Evolutionary conservation across 164 flowering plant species (phyloP), one percentile per base, ranked within the genome.

Genomic region (Litsea cubeba): DNA sequence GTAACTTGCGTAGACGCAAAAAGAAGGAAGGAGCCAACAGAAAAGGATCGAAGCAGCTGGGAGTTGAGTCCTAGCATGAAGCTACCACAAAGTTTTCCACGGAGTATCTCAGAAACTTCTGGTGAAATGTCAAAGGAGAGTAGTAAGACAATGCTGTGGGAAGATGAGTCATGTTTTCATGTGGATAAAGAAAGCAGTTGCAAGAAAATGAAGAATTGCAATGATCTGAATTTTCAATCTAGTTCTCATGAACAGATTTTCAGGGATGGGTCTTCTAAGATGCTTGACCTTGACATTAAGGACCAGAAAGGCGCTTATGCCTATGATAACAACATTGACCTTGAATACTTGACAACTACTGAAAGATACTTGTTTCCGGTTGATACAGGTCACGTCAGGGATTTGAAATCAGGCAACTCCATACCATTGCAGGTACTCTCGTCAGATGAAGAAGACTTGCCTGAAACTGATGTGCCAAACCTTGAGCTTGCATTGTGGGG

Each of bases 401-500:
- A 83, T 20, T 30, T 58, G 18, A 50, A 18, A 23, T 30, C 62
- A 51, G 68, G 74, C 46, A 77, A 70, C 20, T 65, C 81, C 15
- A 74, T 58, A 11, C 80, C 85, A 18, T 79, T 79, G 82, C 80
- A 81, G 58, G 74, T 76, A 50, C 26, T 75, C 68, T 76, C 81
- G 23, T 68, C 83, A 40, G 83, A 77, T 3, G 81, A 79, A 28
- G 87, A 85, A 20, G 85, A 79, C 64, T 67, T 65, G 60, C 65
- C 79, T n/a, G 83, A 70, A 69, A 79, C 75, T 65, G 82, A 65
- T 40, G 20, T 80, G 25, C 97, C 93, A n/a, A 83, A 87, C 79
- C 89, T 92, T 24, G 94, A 91, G 78, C 96, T 94, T 76, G 97
- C 94, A 71, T 85, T 93, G 78, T 95, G 98, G 71, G 93, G 82